Percentiles rank a stretch among this genome's conserved stretches.
Conservation (phyloP, 768 basidiomycete species). For the Butyriboletus loyo region DNA sequence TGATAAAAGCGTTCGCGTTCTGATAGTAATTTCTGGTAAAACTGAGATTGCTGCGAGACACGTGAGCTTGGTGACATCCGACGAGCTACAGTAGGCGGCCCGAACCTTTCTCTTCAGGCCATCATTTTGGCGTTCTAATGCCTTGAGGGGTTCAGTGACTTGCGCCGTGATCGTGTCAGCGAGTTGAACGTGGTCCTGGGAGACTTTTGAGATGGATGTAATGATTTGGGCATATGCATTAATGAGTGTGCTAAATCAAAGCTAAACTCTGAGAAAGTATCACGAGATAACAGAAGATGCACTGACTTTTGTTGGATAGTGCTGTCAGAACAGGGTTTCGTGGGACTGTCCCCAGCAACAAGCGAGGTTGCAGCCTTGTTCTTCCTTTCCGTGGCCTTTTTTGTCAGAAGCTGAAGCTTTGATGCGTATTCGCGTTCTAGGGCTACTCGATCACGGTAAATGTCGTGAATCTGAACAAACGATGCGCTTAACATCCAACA, state of each 20-base stretch:
- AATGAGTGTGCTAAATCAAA: constrained; percentile 58
- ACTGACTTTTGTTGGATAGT: constrained; percentile 55
- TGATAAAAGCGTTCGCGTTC: constrained; percentile 67
- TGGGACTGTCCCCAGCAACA: constrained; percentile 66
- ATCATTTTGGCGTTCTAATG: constrained; percentile 59
- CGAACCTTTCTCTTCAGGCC: constrained; percentile 66
- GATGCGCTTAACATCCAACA: background rate
- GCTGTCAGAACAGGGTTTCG: constrained; percentile 54
- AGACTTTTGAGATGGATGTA: constrained; percentile 51
- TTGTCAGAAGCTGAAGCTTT: constrained; percentile 63
- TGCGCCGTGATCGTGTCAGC: constrained; percentile 59
- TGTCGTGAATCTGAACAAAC: constrained; percentile 58
- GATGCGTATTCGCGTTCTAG: constrained; percentile 78
- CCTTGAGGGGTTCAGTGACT: constrained; percentile 61
- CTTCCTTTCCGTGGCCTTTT: constrained; percentile 72
- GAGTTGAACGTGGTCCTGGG: constrained; percentile 67
- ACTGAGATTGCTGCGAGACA: constrained; percentile 56
- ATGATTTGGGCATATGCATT: constrained; percentile 69
- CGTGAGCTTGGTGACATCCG: constrained; percentile 6
- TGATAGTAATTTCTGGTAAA: constrained; percentile 65
- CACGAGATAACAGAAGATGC: background rate
- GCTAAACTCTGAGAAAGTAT: constrained; percentile 14
- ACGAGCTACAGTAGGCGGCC: too few relatives aligned
- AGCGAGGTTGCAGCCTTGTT: constrained; percentile 50
- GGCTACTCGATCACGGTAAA: constrained; percentile 61